A percentile compares a stretch with the other conserved stretches of the same genome.
Conservation (phyloP, 148 eudicot species). For the Chenopodium suecicum region DNA sequence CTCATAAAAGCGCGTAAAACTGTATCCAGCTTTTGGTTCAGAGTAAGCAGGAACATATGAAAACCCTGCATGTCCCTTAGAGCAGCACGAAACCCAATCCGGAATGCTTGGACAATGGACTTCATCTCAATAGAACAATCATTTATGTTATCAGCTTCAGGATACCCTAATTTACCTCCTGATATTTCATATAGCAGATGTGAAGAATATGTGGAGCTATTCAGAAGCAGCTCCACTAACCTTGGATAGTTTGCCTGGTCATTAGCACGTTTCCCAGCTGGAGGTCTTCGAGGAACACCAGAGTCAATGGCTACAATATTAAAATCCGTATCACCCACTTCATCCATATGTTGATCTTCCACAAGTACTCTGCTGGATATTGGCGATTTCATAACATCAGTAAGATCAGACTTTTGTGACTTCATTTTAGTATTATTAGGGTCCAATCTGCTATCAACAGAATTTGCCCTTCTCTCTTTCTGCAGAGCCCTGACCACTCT, state of each 20-base stretch:
- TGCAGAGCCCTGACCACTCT: conserved; percentile 58
- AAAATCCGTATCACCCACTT: conserved; percentile 40
- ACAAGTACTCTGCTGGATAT: conserved; percentile 44
- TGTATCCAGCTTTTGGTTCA: conserved; percentile 85
- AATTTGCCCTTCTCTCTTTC: conserved; percentile 72
- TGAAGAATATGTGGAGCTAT: conserved; percentile 79
- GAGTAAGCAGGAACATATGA: conserved; percentile 90
- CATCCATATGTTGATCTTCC: conserved; percentile 43
- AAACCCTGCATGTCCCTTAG: conserved; percentile 93
- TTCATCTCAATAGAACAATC: conserved; percentile 45
- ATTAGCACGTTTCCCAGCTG: conserved; percentile 82
- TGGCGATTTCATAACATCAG: conserved; percentile 53
- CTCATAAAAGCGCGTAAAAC: conserved; percentile 64
- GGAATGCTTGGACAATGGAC: conserved; percentile 65
- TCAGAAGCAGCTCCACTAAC: conserved; percentile 87
- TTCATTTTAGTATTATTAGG: conserved; percentile 43
- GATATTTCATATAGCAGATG: conserved; percentile 73
- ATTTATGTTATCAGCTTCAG: conserved; percentile 39
- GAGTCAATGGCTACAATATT: conserved; percentile 93
- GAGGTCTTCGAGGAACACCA: conserved; percentile 97
- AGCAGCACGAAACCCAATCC: conserved; percentile 85
- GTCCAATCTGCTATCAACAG: conserved; percentile 63
- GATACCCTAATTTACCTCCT: conserved; percentile 68
- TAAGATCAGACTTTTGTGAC: conserved; percentile 57
- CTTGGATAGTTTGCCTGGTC: conserved; percentile 90